phyloP scores from a whole-genome alignment of 306 rosid species.

The Rosa rugosa region DNA sequence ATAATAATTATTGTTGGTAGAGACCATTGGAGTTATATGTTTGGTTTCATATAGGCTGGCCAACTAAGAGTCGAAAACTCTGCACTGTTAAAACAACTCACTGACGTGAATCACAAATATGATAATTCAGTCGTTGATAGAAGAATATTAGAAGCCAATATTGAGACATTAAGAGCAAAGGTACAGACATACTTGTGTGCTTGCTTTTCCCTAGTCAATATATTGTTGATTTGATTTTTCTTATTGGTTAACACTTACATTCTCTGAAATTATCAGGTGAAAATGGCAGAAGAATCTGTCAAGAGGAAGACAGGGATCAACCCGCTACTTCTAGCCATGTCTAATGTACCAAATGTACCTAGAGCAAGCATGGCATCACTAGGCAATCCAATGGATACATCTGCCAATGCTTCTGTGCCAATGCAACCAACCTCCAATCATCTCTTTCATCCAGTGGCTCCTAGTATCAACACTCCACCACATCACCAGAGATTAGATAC shows the following conservation, averaged over 20 bases:
- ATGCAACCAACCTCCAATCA: conserved; percentile 41
- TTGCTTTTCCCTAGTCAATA: not conserved
- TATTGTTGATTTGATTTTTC: not conserved
- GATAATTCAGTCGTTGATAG: conserved; percentile 55
- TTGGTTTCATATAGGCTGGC: conserved; percentile 35
- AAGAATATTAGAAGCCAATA: conserved; percentile 60
- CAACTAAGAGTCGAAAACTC: conserved; percentile 56
- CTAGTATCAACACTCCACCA: conserved; percentile 23
- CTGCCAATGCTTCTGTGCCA: conserved; percentile 30
- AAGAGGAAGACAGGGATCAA: conserved; percentile 53
- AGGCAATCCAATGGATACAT: conserved; percentile 17
- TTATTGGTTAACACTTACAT: not conserved
- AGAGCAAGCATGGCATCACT: conserved; percentile 24
- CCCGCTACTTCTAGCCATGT: conserved; percentile 46
- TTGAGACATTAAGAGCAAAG: conserved; percentile 61
- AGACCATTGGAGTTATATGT: not conserved
- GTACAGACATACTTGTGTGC: conserved; percentile 15
- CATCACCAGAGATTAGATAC: conserved; percentile 39
- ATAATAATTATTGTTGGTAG: not conserved
- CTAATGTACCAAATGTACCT: conserved; percentile 25
- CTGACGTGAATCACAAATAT: conserved; percentile 51
- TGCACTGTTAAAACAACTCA: conserved; percentile 43
- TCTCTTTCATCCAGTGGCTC: conserved; percentile 41
- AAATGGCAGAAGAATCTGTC: conserved; percentile 59
- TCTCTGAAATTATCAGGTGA: conserved; percentile 37